Percentiles rank a stretch among this genome's conserved stretches.
These are phyloP conservation scores for Yamadazyma songkhlaensis DNA, from an alignment of 1,139 yeast species.

Conservation along the genomic window DNA sequence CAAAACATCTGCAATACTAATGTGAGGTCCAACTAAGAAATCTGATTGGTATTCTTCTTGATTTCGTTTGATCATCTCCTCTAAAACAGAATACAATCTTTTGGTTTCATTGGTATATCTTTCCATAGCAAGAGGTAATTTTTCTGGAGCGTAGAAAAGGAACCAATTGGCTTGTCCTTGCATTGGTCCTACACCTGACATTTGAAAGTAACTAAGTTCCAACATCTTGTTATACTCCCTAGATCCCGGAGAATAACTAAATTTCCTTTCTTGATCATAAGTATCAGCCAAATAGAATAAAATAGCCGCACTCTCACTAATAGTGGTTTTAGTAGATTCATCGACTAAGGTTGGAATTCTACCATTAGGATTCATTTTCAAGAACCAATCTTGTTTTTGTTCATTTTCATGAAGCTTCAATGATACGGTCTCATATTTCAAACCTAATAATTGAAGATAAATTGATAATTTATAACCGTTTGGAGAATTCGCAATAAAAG, in stretches of 20 bases:
- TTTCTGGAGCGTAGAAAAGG: slow-evolving; percentile 38
- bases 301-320: slow-evolving; percentile 61
- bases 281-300: slow-evolving; percentile 53
- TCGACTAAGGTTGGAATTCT: slow-evolving; percentile 58
- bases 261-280: slow-evolving; percentile 52
- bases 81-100: slow-evolving; percentile 53
- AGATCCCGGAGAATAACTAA: slow-evolving; percentile 43
- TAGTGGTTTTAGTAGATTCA: slow-evolving; percentile 36
- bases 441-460: slow-evolving; percentile 44
- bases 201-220: slow-evolving; percentile 54
- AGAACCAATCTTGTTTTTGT: slow-evolving; percentile 54
- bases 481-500: slow-evolving; percentile 28
- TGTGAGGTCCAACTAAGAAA: slow-evolving; percentile 56
- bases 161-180: slow-evolving; percentile 59
- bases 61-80: slow-evolving; percentile 39
- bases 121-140: slow-evolving; percentile 50
- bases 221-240: slow-evolving; percentile 47
- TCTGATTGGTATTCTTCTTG: slow-evolving; percentile 31
- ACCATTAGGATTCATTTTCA: slow-evolving; percentile 58
- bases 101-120: slow-evolving; percentile 50
- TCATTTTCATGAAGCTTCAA: slow-evolving; percentile 38
- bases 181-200: slow-evolving; percentile 61
- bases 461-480: slow-evolving; percentile 54
- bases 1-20: slow-evolving; percentile 52
- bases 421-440: slow-evolving; percentile 44